These are phyloP conservation scores for Capsicum rhomboideum DNA, from an alignment of 257 asterid species.

Conservation along the genomic window DNA sequence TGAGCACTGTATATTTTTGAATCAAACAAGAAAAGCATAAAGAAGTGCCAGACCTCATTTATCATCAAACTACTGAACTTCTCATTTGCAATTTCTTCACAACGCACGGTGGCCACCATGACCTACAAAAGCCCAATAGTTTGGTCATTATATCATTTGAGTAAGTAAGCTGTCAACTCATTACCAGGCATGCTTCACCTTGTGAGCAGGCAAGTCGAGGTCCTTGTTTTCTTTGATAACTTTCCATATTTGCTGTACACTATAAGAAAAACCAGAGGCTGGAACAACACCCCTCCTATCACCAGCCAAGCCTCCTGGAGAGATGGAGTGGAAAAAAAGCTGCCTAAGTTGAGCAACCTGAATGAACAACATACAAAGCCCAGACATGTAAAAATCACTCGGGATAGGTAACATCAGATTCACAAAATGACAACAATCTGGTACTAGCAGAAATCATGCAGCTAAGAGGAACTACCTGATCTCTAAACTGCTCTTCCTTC, in stretches of 20 bases:
- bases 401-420: neutral
- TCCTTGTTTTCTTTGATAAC: constrained; percentile 52
- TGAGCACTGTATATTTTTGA: neutral
- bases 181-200: constrained; percentile 15
- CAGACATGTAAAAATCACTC: neutral
- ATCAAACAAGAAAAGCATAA: constrained; percentile 2
- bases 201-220: constrained; percentile 55
- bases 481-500: constrained; percentile 43
- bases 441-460: neutral
- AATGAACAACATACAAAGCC: neutral
- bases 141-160: neutral
- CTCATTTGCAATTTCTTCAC: constrained; percentile 53
- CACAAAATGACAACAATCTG: neutral
- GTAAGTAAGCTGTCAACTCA: neutral
- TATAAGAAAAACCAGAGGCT: constrained; percentile 45
- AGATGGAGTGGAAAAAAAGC: constrained; percentile 38
- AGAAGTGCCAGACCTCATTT: constrained; percentile 22
- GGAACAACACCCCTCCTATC: constrained; percentile 52
- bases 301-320: constrained; percentile 55
- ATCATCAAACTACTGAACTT: constrained; percentile 28
- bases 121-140: constrained; percentile 19
- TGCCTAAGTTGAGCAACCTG: constrained; percentile 48
- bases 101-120: constrained; percentile 58
- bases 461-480: constrained; percentile 23
- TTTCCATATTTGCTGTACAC: constrained; percentile 45